Base-by-base conservation (phyloP, 495 filamentous ascomycete genomes). In the Lophium mytilinum region DNA sequence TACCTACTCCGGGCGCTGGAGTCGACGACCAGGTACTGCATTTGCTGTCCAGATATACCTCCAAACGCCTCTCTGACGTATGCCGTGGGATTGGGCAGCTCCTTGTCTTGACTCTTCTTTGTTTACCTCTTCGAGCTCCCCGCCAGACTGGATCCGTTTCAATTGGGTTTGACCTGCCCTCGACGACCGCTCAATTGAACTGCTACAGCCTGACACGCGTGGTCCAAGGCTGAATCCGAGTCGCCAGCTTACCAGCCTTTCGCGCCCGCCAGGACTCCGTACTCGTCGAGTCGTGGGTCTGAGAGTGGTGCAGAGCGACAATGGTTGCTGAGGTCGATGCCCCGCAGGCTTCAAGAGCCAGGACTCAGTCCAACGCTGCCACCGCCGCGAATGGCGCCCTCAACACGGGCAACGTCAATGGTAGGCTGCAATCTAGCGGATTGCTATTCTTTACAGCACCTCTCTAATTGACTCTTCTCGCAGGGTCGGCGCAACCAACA, bases 51-150 rank as follows among this genome's bases (percentile, higher is more conserved):
- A 24, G 4, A 15, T 40, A 40, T 18, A 11, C 6, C 21, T 14
- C 17, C 24, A 43, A 46, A 53, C 50, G 47, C 51, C 21, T 54
- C 37, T 24, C 58, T 65, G 55, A 65, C 62, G 42, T 55, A 55
- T 8, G 15, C 18, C 34, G 40, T 37, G 58, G 40, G 36, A 24
- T n/a, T 11, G n/a, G 18, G 8, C 50, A 61, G 55, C 6, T 35
- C 54, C 62, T 61, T 60, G 53, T 61, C 42, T 14, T 21, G 15
- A 45, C 30, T 19, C 18, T 65, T 40, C 54, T 65, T 65, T 65
- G 62, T 65, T 61, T 55, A 58, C 41, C 9, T 36, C 55, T 35
- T 12, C 52, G 36, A 63, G 59, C 49, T 57, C 50, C 21, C 35
- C 45, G 24, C 15, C 15, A 30, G 45, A 24, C 21, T 48, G 45